phyloP scores from a whole-genome alignment of 2,329 filamentous ascomycete genomes.

The Mycogone perniciosa region DNA sequence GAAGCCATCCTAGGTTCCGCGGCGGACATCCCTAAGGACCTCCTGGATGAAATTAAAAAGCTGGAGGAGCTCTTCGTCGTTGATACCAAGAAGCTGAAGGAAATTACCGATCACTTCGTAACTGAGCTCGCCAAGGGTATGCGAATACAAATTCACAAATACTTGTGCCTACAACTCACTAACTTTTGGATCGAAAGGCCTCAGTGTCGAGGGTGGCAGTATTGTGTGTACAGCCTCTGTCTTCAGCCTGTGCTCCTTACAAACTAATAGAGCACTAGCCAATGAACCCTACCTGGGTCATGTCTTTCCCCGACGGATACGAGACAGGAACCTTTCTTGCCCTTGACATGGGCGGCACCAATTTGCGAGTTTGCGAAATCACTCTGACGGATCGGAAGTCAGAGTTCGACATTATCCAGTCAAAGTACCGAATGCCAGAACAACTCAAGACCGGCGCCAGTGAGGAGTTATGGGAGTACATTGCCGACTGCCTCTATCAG shows the following conservation, averaged over 20 bases:
- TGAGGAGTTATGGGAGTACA: slow-evolving; percentile 90
- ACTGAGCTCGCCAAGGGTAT: slow-evolving; percentile 78
- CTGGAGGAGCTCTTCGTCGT: slow-evolving; percentile 83
- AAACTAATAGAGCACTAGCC: slow-evolving; percentile 50
- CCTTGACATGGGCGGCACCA: slow-evolving; percentile 94
- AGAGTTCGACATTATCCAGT: slow-evolving; percentile 91
- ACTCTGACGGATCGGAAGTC: slow-evolving; percentile 80
- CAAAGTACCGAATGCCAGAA: slow-evolving; percentile 91
- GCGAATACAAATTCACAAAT: neutral
- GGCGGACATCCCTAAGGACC: slow-evolving; percentile 81
- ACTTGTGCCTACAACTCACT: neutral
- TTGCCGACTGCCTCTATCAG: slow-evolving; percentile 84
- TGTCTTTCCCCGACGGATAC: slow-evolving; percentile 78
- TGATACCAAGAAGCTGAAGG: slow-evolving; percentile 71
- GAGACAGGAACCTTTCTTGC: slow-evolving; percentile 85
- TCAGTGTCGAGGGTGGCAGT: slow-evolving; percentile 81
- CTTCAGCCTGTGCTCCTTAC: neutral
- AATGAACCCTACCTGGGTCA: slow-evolving; percentile 97
- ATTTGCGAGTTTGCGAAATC: slow-evolving; percentile 90
- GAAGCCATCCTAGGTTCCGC: slow-evolving; percentile 62
- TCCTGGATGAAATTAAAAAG: slow-evolving; percentile 70
- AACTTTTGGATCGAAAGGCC: slow-evolving; percentile 42
- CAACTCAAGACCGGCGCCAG: slow-evolving; percentile 80
- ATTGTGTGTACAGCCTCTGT: slow-evolving; percentile 58
- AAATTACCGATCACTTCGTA: slow-evolving; percentile 85